phyloP scores from a whole-genome alignment of 2,329 filamentous ascomycete species.

The Aspergillus brasiliensis region DNA sequence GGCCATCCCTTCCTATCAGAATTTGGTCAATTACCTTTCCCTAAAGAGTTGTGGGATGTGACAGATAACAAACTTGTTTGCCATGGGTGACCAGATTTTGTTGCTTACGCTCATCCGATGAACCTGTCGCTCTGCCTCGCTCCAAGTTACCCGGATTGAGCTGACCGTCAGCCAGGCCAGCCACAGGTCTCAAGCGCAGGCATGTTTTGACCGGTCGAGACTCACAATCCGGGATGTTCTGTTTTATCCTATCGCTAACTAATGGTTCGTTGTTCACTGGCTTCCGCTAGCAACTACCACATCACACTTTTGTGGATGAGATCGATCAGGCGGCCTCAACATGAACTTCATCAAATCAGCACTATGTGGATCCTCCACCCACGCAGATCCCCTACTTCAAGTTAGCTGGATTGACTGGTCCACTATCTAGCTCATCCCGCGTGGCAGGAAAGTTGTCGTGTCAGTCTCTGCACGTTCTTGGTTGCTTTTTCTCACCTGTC shows the following conservation, averaged over 20 bases:
- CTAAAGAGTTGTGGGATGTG: no score
- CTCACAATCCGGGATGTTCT: neutral
- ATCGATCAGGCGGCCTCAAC: neutral
- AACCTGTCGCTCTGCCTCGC: no score
- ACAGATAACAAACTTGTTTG: no score
- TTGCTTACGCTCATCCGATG: neutral
- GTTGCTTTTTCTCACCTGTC: neutral
- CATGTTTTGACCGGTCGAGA: neutral
- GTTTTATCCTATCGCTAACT: neutral
- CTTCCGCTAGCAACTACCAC: neutral
- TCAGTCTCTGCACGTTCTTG: neutral
- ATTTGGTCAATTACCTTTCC: neutral
- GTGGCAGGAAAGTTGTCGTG: neutral
- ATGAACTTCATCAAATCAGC: neutral
- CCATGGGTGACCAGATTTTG: no score
- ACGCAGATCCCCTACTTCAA: neutral
- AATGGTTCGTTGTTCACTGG: neutral
- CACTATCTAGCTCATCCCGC: neutral
- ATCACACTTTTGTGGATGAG: neutral
- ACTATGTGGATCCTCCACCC: neutral
- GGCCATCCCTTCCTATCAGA: no score
- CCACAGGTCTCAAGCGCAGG: neutral
- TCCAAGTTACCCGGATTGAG: neutral
- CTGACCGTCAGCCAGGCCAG: neutral
- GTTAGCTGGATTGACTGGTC: neutral